A percentile compares a stretch with the other conserved stretches of the same genome.
Evolutionary conservation across 805 yeast species (phyloP).

Genomic region (Candida tammaniensis): DNA sequence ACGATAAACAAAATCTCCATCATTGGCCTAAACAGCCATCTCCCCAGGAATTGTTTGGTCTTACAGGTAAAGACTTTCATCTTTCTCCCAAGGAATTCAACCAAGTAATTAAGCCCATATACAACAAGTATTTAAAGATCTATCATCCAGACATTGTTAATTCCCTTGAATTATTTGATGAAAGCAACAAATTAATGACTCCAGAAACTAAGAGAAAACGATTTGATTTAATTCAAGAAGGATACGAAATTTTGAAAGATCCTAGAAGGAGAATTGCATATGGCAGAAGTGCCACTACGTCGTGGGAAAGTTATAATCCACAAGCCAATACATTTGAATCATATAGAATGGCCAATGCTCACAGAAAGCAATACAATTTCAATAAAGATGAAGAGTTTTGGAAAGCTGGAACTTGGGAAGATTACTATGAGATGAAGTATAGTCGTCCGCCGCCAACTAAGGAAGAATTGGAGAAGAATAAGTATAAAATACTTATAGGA

Average conservation of each 20-base stretch:
- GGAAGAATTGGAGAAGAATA: slow-evolving; percentile 41
- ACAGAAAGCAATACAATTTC: slow-evolving; percentile 29
- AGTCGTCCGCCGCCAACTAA: slow-evolving; percentile 37
- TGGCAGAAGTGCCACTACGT: slow-evolving; percentile 22
- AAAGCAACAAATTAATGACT: slow-evolving; percentile 28
- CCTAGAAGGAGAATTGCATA: slow-evolving; percentile 42
- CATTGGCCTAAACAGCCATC: slow-evolving; percentile 68
- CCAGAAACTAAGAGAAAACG: slow-evolving; percentile 29
- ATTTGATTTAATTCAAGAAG: slow-evolving; percentile 31
- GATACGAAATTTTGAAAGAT: slow-evolving; percentile 47
- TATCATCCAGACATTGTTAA: slow-evolving; percentile 75
- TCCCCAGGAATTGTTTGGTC: slow-evolving; percentile 64
- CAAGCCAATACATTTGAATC: slow-evolving; percentile 25
- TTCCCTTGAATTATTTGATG: slow-evolving; percentile 22
- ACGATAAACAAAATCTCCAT: slow-evolving; percentile 22
- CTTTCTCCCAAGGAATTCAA: slow-evolving; percentile 51
- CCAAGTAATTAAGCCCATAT: slow-evolving; percentile 36
- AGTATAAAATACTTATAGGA: slow-evolving; percentile 37
- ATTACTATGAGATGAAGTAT: slow-evolving; percentile 45
- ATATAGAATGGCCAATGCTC: slow-evolving; percentile 36
- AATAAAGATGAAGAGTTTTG: slow-evolving; percentile 46
- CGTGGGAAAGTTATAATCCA: slow-evolving; percentile 19
- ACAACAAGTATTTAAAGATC: slow-evolving; percentile 52
- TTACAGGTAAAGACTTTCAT: slow-evolving; percentile 30
- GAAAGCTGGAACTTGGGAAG: slow-evolving; percentile 67